These are phyloP conservation scores for Myxozyma monticola DNA, from an alignment of 805 yeast genomes.

Conservation along the genomic window DNA sequence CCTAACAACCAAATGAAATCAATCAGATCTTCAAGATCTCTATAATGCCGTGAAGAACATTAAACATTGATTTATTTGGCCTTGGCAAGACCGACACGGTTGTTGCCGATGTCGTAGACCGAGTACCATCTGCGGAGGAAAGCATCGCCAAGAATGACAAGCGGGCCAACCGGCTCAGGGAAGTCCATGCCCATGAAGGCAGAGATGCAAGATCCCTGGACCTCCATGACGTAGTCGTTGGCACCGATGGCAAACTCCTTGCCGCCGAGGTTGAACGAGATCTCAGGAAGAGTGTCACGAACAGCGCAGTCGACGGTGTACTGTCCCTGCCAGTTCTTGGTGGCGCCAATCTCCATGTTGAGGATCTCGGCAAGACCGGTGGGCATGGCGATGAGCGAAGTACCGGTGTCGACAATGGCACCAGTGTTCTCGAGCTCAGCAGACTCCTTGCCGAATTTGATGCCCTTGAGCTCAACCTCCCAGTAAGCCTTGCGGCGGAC, in stretches of 20 bases:
- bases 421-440: constrained; percentile 82
- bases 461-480: constrained; percentile 93
- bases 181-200: constrained; percentile 97
- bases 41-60: not conserved
- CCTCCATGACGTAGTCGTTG: constrained; percentile 90
- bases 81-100: constrained; percentile 92
- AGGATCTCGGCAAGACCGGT: constrained; percentile 93
- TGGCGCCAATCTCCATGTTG: constrained; percentile 95
- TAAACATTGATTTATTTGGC: constrained; percentile 48
- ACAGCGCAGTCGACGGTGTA: constrained; percentile 86
- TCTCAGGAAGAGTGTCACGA: constrained; percentile 83
- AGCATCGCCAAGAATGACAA: constrained; percentile 96
- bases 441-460: constrained; percentile 88
- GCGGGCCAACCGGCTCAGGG: constrained; percentile 95
- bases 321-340: constrained; percentile 97
- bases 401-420: constrained; percentile 98
- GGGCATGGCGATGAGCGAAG: constrained; percentile 93
- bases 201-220: constrained; percentile 92
- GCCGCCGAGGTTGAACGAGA: constrained; percentile 87
- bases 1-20: not conserved
- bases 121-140: constrained; percentile 95
- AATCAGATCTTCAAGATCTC: not conserved
- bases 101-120: constrained; percentile 82
- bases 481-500: constrained; percentile 99
- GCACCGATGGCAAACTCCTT: constrained; percentile 87